phyloP scores from a whole-genome alignment of 1,139 yeast genomes.

The Candida sojae region DNA sequence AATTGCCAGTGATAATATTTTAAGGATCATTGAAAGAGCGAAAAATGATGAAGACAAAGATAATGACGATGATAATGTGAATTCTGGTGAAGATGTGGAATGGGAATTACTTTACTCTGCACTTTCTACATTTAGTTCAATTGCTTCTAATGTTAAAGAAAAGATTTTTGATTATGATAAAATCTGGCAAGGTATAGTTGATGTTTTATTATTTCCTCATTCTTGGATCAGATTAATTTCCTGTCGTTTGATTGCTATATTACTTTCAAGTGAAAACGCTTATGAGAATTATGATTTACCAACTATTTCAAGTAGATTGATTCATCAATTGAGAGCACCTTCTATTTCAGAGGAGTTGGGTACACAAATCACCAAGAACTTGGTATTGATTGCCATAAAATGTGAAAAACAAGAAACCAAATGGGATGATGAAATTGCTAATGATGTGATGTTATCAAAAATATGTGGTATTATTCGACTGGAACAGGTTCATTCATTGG shows the following conservation, averaged over 20 bases:
- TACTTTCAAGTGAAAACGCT: slow-evolving; percentile 45
- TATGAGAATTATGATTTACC: slow-evolving; percentile 51
- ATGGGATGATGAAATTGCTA: slow-evolving; percentile 43
- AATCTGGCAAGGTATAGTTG: slow-evolving; percentile 57
- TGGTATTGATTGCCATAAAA: slow-evolving; percentile 59
- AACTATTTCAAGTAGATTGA: slow-evolving; percentile 62
- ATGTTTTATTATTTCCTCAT: slow-evolving; percentile 77
- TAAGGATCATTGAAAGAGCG: slow-evolving; percentile 35
- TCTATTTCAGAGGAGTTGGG: slow-evolving; percentile 65
- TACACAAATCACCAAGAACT: slow-evolving; percentile 63
- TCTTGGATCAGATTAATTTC: slow-evolving; percentile 84
- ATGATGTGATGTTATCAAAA: slow-evolving; percentile 64
- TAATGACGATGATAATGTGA: slow-evolving; percentile 18
- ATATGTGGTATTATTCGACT: slow-evolving; percentile 66
- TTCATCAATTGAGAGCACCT: slow-evolving; percentile 85
- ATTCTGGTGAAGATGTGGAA: slow-evolving; percentile 28
- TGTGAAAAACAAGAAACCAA: slow-evolving; percentile 57
- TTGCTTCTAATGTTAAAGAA: slow-evolving; percentile 31
- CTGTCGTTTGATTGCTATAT: slow-evolving; percentile 57
- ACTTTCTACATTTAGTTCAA: slow-evolving; percentile 53
- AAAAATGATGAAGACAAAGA: slow-evolving; percentile 31
- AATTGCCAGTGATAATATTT: slow-evolving; percentile 38
- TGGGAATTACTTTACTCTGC: slow-evolving; percentile 83
- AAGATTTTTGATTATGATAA: slow-evolving; percentile 34
- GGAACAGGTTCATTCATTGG: slow-evolving; percentile 52